Percentiles rank a stretch among this genome's conserved stretches.
These are phyloP conservation scores for Cryptococcus sp. DNA, from an alignment of 1,284 basidiomycete genomes.

Conservation along the genomic window DNA sequence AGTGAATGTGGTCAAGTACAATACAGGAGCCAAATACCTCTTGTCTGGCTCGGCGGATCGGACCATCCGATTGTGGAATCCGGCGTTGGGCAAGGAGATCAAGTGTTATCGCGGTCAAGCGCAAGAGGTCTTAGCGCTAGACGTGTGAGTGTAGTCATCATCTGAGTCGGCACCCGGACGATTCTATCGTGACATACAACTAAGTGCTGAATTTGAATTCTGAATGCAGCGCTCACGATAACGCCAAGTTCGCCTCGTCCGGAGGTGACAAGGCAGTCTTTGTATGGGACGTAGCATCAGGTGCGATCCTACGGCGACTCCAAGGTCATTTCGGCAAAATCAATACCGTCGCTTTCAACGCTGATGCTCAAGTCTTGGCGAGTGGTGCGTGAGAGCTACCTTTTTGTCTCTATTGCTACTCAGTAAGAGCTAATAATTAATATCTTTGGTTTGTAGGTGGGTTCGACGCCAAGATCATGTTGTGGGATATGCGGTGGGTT, in stretches of 20 bases:
- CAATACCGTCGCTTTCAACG: constrained; percentile 78
- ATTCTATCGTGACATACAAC: not conserved
- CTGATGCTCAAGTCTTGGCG: constrained; percentile 78
- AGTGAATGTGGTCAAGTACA: constrained; percentile 80
- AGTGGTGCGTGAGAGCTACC: constrained; percentile 63
- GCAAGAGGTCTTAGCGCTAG: constrained; percentile 88
- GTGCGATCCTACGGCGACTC: constrained; percentile 75
- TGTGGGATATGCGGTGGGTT: constrained; percentile 82
- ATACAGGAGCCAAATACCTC: constrained; percentile 82
- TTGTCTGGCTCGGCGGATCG: constrained; percentile 91
- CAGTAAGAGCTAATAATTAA: too few relatives aligned
- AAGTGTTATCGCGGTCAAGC: constrained; percentile 88
- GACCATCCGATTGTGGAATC: constrained; percentile 88
- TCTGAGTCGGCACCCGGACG: not conserved
- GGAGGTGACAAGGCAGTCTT: constrained; percentile 92
- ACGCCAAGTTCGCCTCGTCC: constrained; percentile 87
- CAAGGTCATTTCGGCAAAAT: constrained; percentile 88
- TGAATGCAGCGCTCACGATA: constrained; percentile 74
- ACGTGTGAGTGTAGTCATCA: constrained; percentile 63
- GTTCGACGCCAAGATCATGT: constrained; percentile 76
- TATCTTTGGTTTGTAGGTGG: constrained; percentile 24
- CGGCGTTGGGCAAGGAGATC: constrained; percentile 77
- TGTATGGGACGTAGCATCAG: constrained; percentile 92
- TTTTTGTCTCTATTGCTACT: too few relatives aligned
- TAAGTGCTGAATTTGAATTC: not conserved